Base-by-base conservation (phyloP, 2,329 filamentous ascomycete genomes). In the Hypoxylon sp. region DNA sequence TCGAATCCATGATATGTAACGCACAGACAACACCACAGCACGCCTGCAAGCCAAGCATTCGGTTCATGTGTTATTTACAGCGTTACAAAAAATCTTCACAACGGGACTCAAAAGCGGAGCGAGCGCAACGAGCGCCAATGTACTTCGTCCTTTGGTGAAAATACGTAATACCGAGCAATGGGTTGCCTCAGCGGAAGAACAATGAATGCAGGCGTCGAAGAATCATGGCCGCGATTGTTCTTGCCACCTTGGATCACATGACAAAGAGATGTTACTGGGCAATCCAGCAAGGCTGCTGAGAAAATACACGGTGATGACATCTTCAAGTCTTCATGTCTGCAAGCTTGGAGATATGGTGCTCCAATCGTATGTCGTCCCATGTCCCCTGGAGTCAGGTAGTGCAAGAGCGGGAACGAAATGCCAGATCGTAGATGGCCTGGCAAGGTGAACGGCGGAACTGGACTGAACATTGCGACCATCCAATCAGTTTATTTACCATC, bases 51-150 rank as follows among this genome's bases (percentile, higher is more conserved):
- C 65, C 65, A 68, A 68, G 65, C 61, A 50, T 61, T 53, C 32
- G 47, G 65, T 68, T 68, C 65, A 68, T 65, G 65, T 64, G 58
- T 60, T 42, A 55, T 62, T 55, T 42, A 63, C 65, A 39, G 39
- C 39, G 42, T 31, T 44, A 19, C 31, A 19, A 56, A 44, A 39
- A 24, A 48, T 7, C 42, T 62, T 52, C 46, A 32, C 35, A n/a
- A 32, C 24, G 17, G 56, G 35, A 35, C 8, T 35, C 1, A 51
- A 51, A 52, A 60, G 47, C 21, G 56, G 56, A 50, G 46, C 44
- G 10, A 10, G n/a, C 32, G n/a, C n/a, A 15, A 51, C 56, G 29
- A 42, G 29, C 32, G 24, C 39, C 35, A 48, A 39, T 42, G 47
- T 19, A 27, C 21, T 48, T 13, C 7, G 15, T 50, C 29, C 29